phyloP scores from a whole-genome alignment of 2,329 filamentous ascomycete species.

The Hypoxylon sp. region DNA sequence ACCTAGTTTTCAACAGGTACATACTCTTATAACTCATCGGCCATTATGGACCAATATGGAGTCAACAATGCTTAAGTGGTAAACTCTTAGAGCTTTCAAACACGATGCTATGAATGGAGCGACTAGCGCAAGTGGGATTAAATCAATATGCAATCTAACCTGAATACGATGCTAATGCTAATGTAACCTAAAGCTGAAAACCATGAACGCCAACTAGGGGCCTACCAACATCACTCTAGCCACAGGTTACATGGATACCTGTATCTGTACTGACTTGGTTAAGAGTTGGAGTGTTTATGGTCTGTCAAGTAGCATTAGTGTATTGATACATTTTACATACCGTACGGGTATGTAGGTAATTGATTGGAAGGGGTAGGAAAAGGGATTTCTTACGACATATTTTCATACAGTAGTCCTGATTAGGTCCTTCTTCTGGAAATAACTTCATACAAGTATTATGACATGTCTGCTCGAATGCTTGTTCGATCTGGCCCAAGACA shows the following conservation, averaged over 20 bases:
- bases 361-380: neutral
- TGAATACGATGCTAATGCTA: neutral
- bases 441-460: too few relatives aligned
- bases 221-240: neutral
- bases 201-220: neutral
- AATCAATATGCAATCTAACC: neutral
- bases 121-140: neutral
- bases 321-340: neutral
- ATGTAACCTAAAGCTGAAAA: neutral
- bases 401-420: too few relatives aligned
- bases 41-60: neutral
- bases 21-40: neutral
- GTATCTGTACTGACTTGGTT: conserved; percentile 40
- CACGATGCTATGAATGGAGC: neutral
- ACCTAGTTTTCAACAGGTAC: neutral
- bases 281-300: conserved; percentile 18
- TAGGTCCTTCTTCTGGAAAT: too few relatives aligned
- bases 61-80: neutral
- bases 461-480: too few relatives aligned
- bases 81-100: neutral
- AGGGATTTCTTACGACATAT: too few relatives aligned
- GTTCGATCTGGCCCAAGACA: neutral
- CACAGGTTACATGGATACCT: conserved; percentile 15
- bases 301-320: neutral
- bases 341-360: too few relatives aligned